These are phyloP conservation scores for Alternaria infectoria DNA, from an alignment of 2,329 filamentous ascomycete genomes.

Conservation along the genomic window DNA sequence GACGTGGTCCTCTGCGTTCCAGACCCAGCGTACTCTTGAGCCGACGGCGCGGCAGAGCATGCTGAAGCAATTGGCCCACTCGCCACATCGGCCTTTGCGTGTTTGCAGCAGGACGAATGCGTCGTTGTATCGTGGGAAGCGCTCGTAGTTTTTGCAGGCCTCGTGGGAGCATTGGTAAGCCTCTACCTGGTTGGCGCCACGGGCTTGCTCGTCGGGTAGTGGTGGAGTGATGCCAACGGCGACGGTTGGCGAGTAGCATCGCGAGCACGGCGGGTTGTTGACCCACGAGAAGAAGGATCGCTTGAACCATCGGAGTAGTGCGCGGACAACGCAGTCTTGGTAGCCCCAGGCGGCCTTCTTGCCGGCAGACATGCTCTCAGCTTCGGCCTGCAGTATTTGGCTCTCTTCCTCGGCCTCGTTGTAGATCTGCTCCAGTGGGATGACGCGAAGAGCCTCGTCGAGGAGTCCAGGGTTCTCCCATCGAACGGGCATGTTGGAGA, in stretches of 20 bases:
- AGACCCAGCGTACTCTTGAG: constrained; percentile 92
- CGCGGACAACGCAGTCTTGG: constrained; percentile 92
- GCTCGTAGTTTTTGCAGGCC: constrained; percentile 78
- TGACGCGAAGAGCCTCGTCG: constrained; percentile 85
- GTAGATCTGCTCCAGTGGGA: constrained; percentile 91
- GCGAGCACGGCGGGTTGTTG: constrained; percentile 87
- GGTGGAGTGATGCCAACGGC: constrained; percentile 83
- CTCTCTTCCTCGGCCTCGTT: constrained; percentile 91
- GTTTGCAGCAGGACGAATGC: constrained; percentile 92
- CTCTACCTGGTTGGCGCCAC: constrained; percentile 86
- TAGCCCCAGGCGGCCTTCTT: constrained; percentile 91
- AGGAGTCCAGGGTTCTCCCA: constrained; percentile 96
- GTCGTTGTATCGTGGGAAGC: constrained; percentile 93
- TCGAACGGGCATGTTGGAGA: constrained; percentile 87
- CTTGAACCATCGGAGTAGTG: constrained; percentile 95
- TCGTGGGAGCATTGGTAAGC: constrained; percentile 83
- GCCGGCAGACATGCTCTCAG: constrained; percentile 82
- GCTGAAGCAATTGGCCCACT: constrained; percentile 98
- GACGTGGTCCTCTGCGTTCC: constrained; percentile 96
- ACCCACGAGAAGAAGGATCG: constrained; percentile 94
- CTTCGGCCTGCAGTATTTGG: constrained; percentile 85
- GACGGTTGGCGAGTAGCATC: constrained; percentile 82
- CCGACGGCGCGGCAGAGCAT: constrained; percentile 96
- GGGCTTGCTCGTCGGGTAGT: constrained; percentile 85
- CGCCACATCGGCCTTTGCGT: constrained; percentile 82